Conservation (phyloP, 2,329 filamentous ascomycete species). For the Aspergillus latus region DNA sequence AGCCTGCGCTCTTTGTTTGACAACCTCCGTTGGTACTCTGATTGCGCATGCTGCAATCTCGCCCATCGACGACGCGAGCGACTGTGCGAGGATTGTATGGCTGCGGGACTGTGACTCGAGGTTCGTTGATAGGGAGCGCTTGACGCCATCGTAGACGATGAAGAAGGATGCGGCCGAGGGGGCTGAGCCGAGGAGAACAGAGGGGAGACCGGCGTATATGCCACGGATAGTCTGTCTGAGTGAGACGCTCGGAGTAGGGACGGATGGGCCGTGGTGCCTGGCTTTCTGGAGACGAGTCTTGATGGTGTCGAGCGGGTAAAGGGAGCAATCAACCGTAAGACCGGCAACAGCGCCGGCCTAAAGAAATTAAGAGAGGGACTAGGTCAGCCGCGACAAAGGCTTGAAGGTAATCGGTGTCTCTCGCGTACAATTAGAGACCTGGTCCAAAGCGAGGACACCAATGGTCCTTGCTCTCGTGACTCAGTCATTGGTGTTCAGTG, state of each 20-base stretch:
- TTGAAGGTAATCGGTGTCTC: not conserved
- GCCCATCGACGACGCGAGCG: conserved; percentile 79
- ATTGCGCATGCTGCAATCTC: conserved; percentile 92
- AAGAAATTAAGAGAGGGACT: not conserved
- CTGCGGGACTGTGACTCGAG: conserved; percentile 32
- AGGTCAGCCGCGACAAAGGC: not conserved
- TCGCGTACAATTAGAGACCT: conserved; percentile 41
- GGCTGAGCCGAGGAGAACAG: conserved; percentile 84
- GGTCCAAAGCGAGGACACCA: conserved; percentile 45
- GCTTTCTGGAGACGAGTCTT: conserved; percentile 86
- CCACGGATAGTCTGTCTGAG: conserved; percentile 83
- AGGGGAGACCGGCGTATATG: conserved; percentile 90
- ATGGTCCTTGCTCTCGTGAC: conserved; percentile 32
- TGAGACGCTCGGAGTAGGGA: conserved; percentile 61
- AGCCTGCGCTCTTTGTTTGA: conserved; percentile 95
- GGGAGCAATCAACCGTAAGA: conserved; percentile 92
- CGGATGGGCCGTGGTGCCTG: conserved; percentile 63
- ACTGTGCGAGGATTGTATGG: conserved; percentile 60
- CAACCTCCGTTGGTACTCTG: conserved; percentile 89
- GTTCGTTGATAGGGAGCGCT: conserved; percentile 46
- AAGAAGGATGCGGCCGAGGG: conserved; percentile 97
- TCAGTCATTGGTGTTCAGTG: conserved; percentile 26
- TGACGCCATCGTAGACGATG: conserved; percentile 83
- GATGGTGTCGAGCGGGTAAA: conserved; percentile 97
- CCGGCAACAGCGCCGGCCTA: conserved; percentile 87